These are phyloP conservation scores for Umbelopsis isabellina DNA, from an alignment of 192 early-diverging fungal species.

Conservation along the genomic window DNA sequence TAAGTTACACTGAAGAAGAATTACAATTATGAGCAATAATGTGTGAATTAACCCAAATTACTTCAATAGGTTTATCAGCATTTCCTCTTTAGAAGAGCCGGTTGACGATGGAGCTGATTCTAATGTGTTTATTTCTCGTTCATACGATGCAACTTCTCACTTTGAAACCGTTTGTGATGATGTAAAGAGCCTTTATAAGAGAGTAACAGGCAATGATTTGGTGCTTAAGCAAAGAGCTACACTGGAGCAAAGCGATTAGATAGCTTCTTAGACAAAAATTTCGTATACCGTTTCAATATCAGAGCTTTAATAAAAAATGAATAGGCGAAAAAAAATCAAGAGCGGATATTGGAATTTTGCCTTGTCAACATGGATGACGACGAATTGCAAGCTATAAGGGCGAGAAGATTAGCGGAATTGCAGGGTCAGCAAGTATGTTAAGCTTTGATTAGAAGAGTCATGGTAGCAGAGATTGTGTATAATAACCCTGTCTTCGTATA, in stretches of 20 bases:
- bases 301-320: not conserved
- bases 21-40: too few relatives aligned
- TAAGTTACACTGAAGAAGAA: constrained; percentile 1
- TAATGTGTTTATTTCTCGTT: constrained; percentile 89
- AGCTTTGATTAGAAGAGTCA: not conserved
- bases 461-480: not conserved
- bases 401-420: constrained; percentile 67
- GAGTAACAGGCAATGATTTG: constrained; percentile 74
- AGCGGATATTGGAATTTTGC: constrained; percentile 5
- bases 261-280: not conserved
- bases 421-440: constrained; percentile 24
- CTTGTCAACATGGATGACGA: constrained; percentile 68
- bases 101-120: constrained; percentile 79
- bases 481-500: not conserved
- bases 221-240: constrained; percentile 67
- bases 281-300: not conserved
- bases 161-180: constrained; percentile 98
- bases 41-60: too few relatives aligned
- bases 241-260: constrained; percentile 35
- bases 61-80: constrained; percentile 65
- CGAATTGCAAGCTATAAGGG: constrained; percentile 78
- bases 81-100: constrained; percentile 88
- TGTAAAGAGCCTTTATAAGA: constrained; percentile 91
- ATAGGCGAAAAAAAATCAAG: not conserved
- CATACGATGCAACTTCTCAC: constrained; percentile 98